These are phyloP conservation scores for Hyphodiscus hymeniophilus DNA, from an alignment of 495 filamentous ascomycete species.

Conservation along the genomic window DNA sequence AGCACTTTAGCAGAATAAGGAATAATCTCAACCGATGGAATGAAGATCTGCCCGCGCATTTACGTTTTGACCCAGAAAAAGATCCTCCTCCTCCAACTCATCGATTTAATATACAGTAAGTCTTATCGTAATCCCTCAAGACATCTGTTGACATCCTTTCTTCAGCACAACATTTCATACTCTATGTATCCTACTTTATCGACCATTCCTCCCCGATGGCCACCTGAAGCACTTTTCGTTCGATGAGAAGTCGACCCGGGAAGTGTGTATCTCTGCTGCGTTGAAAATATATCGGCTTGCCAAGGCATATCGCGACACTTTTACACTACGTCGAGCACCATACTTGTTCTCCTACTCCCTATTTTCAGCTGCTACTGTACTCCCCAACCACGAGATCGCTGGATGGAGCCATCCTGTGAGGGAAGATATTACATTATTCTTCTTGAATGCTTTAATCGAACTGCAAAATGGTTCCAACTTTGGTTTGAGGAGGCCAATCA, in stretches of 20 bases:
- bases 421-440: no score
- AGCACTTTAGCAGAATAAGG: not conserved
- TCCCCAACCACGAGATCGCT: no score
- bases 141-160: slow-evolving; percentile 8
- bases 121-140: not conserved
- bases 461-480: no score
- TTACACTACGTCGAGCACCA: slow-evolving; percentile 25
- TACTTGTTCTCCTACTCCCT: slow-evolving; percentile 34
- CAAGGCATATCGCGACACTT: slow-evolving; percentile 24
- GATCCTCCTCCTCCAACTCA: slow-evolving; percentile 16
- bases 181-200: slow-evolving; percentile 20
- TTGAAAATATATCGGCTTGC: slow-evolving; percentile 17
- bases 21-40: slow-evolving; percentile 17
- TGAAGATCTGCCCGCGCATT: slow-evolving; percentile 13
- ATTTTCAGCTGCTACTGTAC: slow-evolving; percentile 32
- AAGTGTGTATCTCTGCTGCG: slow-evolving; percentile 23
- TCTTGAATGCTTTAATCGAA: no score
- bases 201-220: slow-evolving; percentile 19
- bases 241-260: slow-evolving; percentile 19
- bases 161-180: slow-evolving; percentile 16
- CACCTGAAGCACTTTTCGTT: slow-evolving; percentile 18
- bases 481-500: no score
- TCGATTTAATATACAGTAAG: slow-evolving; percentile 15
- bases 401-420: no score
- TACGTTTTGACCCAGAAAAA: slow-evolving; percentile 1